phyloP scores from a whole-genome alignment of 805 yeast species.

The Teunomyces aglyptinius region DNA sequence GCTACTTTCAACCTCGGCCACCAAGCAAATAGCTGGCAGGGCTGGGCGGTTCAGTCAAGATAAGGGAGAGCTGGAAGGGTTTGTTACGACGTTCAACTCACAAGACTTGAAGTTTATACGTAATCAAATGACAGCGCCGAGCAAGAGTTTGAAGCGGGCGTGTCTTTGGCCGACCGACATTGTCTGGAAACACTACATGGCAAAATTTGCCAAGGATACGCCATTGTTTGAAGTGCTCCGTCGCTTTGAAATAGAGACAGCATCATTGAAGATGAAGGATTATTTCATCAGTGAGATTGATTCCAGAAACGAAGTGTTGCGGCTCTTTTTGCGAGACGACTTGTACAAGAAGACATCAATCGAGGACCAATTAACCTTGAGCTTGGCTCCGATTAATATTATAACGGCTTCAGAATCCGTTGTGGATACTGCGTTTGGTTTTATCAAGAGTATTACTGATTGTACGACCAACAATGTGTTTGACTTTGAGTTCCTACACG shows the following conservation, averaged over 20 bases:
- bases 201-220: constrained; percentile 54
- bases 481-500: constrained; percentile 43
- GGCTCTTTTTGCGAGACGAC: constrained; percentile 39
- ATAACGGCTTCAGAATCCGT: constrained; percentile 31
- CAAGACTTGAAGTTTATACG: constrained; percentile 46
- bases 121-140: constrained; percentile 49
- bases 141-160: constrained; percentile 56
- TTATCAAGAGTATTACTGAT: constrained; percentile 54
- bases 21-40: constrained; percentile 93
- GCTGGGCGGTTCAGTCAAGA: constrained; percentile 73
- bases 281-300: constrained; percentile 40
- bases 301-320: constrained; percentile 40
- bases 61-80: constrained; percentile 39
- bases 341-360: constrained; percentile 35
- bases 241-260: constrained; percentile 45
- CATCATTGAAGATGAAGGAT: constrained; percentile 14
- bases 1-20: constrained; percentile 57
- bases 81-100: constrained; percentile 52
- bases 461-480: constrained; percentile 55
- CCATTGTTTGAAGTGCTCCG: constrained; percentile 46
- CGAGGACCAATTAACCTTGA: constrained; percentile 54
- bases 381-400: constrained; percentile 59
- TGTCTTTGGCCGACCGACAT: constrained; percentile 78
- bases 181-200: constrained; percentile 64
- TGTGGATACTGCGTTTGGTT: constrained; percentile 43